Evolutionary conservation across 1,284 basidiomycete genomes (phyloP).

Genomic region (Ganoderma multipileum): DNA sequence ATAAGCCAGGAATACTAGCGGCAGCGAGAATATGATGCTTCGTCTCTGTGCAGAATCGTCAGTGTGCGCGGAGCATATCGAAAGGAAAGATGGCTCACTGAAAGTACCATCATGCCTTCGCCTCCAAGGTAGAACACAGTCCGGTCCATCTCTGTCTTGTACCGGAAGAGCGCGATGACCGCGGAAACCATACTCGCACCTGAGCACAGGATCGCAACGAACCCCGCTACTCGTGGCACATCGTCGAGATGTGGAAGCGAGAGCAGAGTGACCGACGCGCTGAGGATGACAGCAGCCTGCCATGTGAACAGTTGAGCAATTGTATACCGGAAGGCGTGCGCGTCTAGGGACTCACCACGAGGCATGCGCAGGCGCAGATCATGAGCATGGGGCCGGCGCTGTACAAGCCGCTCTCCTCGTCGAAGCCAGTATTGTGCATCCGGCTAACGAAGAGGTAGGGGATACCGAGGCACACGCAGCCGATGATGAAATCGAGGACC

Average conservation of each 20-base stretch:
- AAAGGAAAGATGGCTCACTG: constrained; percentile 48
- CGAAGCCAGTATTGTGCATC: constrained; percentile 52
- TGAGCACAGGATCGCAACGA: constrained; percentile 71
- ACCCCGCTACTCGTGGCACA: constrained; percentile 63
- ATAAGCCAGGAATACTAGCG: constrained; percentile 74
- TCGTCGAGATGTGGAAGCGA: constrained; percentile 73
- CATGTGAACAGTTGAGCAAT: not conserved
- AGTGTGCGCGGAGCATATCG: not conserved
- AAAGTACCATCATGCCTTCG: constrained; percentile 64
- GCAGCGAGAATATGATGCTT: constrained; percentile 72
- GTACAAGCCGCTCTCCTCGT: constrained; percentile 64
- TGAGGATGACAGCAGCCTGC: constrained; percentile 78
- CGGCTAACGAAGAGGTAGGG: constrained; percentile 74
- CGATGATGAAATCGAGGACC: constrained; percentile 62
- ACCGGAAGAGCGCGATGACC: constrained; percentile 68
- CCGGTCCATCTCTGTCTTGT: constrained; percentile 67
- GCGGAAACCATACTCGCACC: constrained; percentile 71
- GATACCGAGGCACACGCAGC: constrained; percentile 72
- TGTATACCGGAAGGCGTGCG: not conserved
- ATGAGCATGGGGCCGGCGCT: constrained; percentile 64
- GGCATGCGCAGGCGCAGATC: constrained; percentile 67
- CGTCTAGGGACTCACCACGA: constrained; percentile 60
- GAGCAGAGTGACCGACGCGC: constrained; percentile 79
- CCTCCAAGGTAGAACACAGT: constrained; percentile 50
- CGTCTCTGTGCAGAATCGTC: constrained; percentile 51